Conservation (phyloP, 768 basidiomycete genomes). For the Boletus vermiculosoides region DNA sequence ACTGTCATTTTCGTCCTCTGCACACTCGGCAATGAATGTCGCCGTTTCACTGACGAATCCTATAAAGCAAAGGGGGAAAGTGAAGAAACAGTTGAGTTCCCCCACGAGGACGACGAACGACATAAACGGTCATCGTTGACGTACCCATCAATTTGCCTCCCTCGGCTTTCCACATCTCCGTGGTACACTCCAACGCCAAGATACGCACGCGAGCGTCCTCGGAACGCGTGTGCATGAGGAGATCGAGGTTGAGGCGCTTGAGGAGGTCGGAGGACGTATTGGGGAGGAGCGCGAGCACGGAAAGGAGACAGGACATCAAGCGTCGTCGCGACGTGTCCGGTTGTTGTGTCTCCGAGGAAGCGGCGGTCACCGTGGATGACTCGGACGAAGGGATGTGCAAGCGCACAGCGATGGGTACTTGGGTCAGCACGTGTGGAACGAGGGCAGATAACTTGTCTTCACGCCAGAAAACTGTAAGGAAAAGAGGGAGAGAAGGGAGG, state of each 20-base stretch:
- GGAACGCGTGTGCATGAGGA: slow-evolving; percentile 88
- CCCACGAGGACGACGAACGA: background rate
- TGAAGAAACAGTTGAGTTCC: background rate
- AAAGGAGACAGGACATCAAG: slow-evolving; percentile 19
- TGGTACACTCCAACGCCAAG: slow-evolving; percentile 64
- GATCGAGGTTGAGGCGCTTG: slow-evolving; percentile 76
- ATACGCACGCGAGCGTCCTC: slow-evolving; percentile 72
- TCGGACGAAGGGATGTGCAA: slow-evolving; percentile 18
- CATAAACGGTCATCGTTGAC: slow-evolving; percentile 11
- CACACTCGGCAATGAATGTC: slow-evolving; percentile 83
- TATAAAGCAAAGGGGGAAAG: slow-evolving; percentile 22
- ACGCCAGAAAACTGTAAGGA: slow-evolving; percentile 77
- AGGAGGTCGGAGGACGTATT: slow-evolving; percentile 41
- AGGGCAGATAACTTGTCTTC: slow-evolving; percentile 74
- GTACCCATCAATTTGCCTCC: slow-evolving; percentile 73
- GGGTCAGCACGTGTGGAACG: slow-evolving; percentile 56
- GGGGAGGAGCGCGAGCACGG: slow-evolving; percentile 19
- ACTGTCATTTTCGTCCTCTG: slow-evolving; percentile 84
- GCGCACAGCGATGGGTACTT: slow-evolving; percentile 54
- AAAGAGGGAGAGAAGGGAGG: background rate
- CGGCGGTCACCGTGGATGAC: background rate
- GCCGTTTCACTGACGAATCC: slow-evolving; percentile 80
- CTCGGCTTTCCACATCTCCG: slow-evolving; percentile 73
- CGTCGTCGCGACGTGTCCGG: slow-evolving; percentile 5
- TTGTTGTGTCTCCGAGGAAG: background rate